Conservation (phyloP, 768 basidiomycete species). For the Mycena epipterygia region DNA sequence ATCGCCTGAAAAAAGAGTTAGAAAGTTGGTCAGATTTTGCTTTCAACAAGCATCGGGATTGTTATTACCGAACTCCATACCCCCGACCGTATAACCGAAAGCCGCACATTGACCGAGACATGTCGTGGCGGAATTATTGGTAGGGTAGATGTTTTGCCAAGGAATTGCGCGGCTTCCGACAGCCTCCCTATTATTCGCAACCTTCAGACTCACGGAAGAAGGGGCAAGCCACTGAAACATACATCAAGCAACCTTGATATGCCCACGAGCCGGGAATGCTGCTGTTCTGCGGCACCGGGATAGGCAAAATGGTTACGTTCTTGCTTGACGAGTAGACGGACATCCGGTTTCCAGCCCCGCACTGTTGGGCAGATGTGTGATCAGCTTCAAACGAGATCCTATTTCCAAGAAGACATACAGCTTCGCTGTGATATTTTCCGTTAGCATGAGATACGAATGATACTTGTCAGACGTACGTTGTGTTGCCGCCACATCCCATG, state of each 20-base stretch:
- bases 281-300: slow-evolving; percentile 69
- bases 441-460: not conserved
- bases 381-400: not conserved
- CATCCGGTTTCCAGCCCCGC: slow-evolving; percentile 79
- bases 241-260: slow-evolving; percentile 80
- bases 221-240: slow-evolving; percentile 37
- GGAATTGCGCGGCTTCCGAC: slow-evolving; percentile 67
- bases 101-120: slow-evolving; percentile 79
- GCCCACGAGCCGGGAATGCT: slow-evolving; percentile 73
- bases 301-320: slow-evolving; percentile 66
- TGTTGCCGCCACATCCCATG: slow-evolving; percentile 82
- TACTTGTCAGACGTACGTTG: slow-evolving; percentile 61
- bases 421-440: slow-evolving; percentile 59
- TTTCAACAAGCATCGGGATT: not conserved
- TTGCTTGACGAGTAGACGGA: slow-evolving; percentile 76
- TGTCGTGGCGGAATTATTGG: slow-evolving; percentile 73
- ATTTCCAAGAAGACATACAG: slow-evolving; percentile 37
- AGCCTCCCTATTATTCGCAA: slow-evolving; percentile 58
- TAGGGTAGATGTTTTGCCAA: slow-evolving; percentile 69
- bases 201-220: not conserved
- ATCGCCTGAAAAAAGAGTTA: slow-evolving; percentile 63
- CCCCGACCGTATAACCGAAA: slow-evolving; percentile 81
- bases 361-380: slow-evolving; percentile 43
- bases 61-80: slow-evolving; percentile 57
- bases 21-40: not conserved